These are phyloP conservation scores for Penicillium digitatum DNA, from an alignment of 2,329 filamentous ascomycete species.

Conservation along the genomic window DNA sequence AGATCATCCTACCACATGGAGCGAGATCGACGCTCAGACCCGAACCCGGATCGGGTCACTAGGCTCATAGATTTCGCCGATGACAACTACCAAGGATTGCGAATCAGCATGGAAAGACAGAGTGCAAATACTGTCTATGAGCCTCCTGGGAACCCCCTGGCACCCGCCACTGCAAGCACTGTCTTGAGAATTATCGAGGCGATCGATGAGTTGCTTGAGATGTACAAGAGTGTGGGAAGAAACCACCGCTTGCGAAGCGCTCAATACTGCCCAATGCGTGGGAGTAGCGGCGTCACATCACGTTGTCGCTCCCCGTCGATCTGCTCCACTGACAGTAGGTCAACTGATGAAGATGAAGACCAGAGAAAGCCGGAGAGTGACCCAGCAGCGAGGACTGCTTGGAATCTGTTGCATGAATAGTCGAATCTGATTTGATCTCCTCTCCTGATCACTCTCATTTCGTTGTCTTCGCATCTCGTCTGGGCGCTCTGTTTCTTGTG, in stretches of 20 bases:
- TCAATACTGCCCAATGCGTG: neutral
- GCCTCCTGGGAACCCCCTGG: neutral
- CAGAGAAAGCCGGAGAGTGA: neutral
- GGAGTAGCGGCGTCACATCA: neutral
- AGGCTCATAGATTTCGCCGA: neutral
- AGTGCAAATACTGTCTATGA: neutral
- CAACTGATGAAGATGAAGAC: slow-evolving; percentile 11
- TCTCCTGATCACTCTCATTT: neutral
- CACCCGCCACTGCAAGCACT: neutral
- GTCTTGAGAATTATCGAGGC: neutral
- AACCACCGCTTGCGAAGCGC: neutral
- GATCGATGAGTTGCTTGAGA: slow-evolving; percentile 3
- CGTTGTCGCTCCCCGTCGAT: neutral
- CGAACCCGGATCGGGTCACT: neutral
- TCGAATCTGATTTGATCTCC: slow-evolving; percentile 5
- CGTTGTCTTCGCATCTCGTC: neutral
- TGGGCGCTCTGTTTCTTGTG: neutral
- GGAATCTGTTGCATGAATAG: slow-evolving; percentile 16
- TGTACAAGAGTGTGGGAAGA: slow-evolving; percentile 4
- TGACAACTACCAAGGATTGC: neutral
- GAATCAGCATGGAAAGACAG: neutral
- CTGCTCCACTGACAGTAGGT: slow-evolving; percentile 4
- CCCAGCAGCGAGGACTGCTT: slow-evolving; percentile 10
- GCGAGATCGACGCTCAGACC: neutral
- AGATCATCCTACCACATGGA: neutral